Conservation (phyloP, 257 asterid genomes). For the Capsicum pubescens region DNA sequence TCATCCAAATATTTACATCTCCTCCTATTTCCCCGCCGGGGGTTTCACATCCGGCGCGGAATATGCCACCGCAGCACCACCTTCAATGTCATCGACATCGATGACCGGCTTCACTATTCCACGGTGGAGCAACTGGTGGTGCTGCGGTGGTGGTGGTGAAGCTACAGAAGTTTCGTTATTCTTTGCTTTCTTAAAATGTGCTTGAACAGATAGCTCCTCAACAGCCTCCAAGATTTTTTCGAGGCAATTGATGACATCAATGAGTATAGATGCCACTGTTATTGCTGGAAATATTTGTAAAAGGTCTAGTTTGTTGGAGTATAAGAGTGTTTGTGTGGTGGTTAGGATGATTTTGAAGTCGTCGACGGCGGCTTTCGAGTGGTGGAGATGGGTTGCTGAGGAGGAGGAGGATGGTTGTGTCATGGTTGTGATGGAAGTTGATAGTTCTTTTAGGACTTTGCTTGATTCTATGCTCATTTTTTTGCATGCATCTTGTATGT, state of each 20-base stretch:
- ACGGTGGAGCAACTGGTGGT: slow-evolving; percentile 46
- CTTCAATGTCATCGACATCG: slow-evolving; percentile 28
- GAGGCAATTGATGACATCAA: slow-evolving; percentile 50
- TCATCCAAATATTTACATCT: background rate
- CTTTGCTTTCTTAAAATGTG: slow-evolving; percentile 43
- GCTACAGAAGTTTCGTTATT: background rate
- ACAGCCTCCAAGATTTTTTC: slow-evolving; percentile 50
- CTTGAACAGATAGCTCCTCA: slow-evolving; percentile 53
- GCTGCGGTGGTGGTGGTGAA: slow-evolving; percentile 33
- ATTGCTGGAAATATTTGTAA: slow-evolving; percentile 50
- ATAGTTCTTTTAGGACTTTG: slow-evolving; percentile 49
- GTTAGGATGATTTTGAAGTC: slow-evolving; percentile 43
- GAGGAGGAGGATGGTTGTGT: slow-evolving; percentile 39
- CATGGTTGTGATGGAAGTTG: slow-evolving; percentile 51
- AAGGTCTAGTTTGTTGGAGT: slow-evolving; percentile 37
- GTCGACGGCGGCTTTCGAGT: slow-evolving; percentile 43
- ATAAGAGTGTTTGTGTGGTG: background rate
- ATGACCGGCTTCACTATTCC: slow-evolving; percentile 61
- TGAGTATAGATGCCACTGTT: slow-evolving; percentile 55
- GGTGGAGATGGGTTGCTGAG: slow-evolving; percentile 34
- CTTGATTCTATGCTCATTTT: slow-evolving; percentile 59
- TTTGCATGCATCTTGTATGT: slow-evolving; percentile 47
- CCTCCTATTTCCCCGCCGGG: background rate
- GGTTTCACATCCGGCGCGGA: background rate
- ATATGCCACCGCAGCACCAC: background rate